These are phyloP conservation scores for Massarina eburnea DNA, from an alignment of 2,329 filamentous ascomycete species.

Conservation along the genomic window DNA sequence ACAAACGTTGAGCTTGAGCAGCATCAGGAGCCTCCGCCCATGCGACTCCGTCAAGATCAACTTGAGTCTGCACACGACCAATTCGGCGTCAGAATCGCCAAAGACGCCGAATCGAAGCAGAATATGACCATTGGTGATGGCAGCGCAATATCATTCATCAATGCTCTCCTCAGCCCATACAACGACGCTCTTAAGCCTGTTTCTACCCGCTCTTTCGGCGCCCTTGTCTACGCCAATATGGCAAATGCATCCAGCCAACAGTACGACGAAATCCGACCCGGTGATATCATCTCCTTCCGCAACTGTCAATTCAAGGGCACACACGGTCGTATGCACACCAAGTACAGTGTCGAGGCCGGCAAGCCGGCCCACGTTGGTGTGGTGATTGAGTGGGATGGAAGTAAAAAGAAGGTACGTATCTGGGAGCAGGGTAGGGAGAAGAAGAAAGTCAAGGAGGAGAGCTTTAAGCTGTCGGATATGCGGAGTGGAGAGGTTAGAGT, in stretches of 20 bases:
- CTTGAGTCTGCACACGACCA: constrained; percentile 82
- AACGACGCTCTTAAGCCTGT: constrained; percentile 76
- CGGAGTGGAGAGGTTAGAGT: constrained; percentile 94
- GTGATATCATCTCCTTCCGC: constrained; percentile 89
- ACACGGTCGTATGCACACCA: constrained; percentile 91
- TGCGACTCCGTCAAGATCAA: constrained; percentile 84
- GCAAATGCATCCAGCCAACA: constrained; percentile 91
- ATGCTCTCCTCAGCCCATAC: constrained; percentile 74
- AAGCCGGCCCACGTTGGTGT: constrained; percentile 86
- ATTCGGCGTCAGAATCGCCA: constrained; percentile 77
- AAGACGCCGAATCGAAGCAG: constrained; percentile 70
- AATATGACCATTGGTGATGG: constrained; percentile 83
- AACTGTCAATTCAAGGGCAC: constrained; percentile 96
- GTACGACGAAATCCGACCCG: constrained; percentile 88
- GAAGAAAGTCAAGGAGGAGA: constrained; percentile 91
- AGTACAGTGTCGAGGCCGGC: constrained; percentile 86
- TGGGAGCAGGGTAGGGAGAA: constrained; percentile 96
- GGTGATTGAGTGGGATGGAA: constrained; percentile 96
- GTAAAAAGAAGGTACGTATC: constrained; percentile 93
- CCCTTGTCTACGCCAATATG: constrained; percentile 90
- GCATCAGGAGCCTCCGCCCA: constrained; percentile 80
- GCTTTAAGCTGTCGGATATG: constrained; percentile 89
- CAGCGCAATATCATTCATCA: constrained; percentile 73
- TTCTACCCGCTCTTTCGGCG: constrained; percentile 86
- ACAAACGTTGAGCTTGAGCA: constrained; percentile 77